Conservation (phyloP, 805 yeast genomes). For the Naumovozyma castellii region DNA sequence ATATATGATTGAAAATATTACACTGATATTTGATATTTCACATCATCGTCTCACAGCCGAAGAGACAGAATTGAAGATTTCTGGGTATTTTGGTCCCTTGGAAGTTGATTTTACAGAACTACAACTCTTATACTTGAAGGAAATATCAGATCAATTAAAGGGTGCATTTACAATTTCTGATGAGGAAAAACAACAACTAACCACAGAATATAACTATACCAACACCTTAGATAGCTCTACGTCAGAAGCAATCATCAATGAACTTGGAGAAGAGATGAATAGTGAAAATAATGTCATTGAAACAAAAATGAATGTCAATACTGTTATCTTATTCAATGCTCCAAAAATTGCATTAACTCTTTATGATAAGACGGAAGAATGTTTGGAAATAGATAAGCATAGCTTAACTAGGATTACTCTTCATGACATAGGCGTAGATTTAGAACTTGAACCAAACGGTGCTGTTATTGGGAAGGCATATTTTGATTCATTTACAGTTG, state of each 20-base stretch:
- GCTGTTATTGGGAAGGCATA: slow-evolving; percentile 51
- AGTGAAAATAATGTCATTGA: slow-evolving; percentile 4
- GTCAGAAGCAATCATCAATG: slow-evolving; percentile 18
- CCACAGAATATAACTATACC: slow-evolving; percentile 56
- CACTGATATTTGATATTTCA: slow-evolving; percentile 50
- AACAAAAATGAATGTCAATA: slow-evolving; percentile 16
- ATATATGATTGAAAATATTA: slow-evolving; percentile 58
- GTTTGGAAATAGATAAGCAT: slow-evolving; percentile 30
- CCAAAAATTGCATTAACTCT: slow-evolving; percentile 56
- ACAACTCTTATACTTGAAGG: slow-evolving; percentile 51
- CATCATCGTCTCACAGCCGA: slow-evolving; percentile 20
- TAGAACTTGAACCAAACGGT: slow-evolving; percentile 44
- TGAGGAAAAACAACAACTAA: slow-evolving; percentile 42
- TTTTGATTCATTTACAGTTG: slow-evolving; percentile 64
- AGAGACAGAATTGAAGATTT: slow-evolving; percentile 43
- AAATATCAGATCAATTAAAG: slow-evolving; percentile 47
- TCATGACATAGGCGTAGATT: slow-evolving; percentile 44
- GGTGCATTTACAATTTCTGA: slow-evolving; percentile 42
- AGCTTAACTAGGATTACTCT: slow-evolving; percentile 51
- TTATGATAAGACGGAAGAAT: slow-evolving; percentile 41
- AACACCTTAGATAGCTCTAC: slow-evolving; percentile 36
- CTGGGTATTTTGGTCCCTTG: slow-evolving; percentile 43
- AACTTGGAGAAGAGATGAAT: slow-evolving; percentile 5
- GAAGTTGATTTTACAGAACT: slow-evolving; percentile 61
- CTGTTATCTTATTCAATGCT: slow-evolving; percentile 43